Conservation (phyloP, 2,329 filamentous ascomycete species). For the Penicillium olsonii region DNA sequence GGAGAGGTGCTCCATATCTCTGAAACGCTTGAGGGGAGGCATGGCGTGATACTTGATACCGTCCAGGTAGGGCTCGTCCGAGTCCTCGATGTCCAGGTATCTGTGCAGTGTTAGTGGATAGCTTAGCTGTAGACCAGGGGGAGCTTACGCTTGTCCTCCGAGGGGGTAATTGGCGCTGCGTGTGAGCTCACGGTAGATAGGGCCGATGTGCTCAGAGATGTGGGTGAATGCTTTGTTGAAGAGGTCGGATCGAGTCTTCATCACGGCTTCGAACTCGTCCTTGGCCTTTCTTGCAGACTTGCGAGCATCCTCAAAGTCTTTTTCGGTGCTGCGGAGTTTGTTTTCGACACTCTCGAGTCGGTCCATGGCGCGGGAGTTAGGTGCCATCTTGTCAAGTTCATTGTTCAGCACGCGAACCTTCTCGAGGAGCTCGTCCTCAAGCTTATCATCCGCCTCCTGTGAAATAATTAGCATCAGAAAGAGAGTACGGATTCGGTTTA, state of each 20-base stretch:
- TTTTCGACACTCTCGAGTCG: slow-evolving; percentile 83
- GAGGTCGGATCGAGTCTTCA: slow-evolving; percentile 78
- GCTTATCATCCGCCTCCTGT: slow-evolving; percentile 67
- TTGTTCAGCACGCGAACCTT: slow-evolving; percentile 71
- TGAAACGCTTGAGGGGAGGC: slow-evolving; percentile 96
- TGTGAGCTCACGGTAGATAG: slow-evolving; percentile 94
- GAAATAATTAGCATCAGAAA: slow-evolving; percentile 15
- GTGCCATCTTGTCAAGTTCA: slow-evolving; percentile 90
- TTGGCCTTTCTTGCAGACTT: slow-evolving; percentile 71
- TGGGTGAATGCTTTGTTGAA: slow-evolving; percentile 96
- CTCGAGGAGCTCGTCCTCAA: slow-evolving; percentile 76
- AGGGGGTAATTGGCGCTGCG: slow-evolving; percentile 86
- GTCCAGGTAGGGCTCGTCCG: slow-evolving; percentile 91
- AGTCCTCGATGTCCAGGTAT: slow-evolving; percentile 93
- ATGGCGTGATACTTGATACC: slow-evolving; percentile 99
- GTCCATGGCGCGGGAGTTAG: slow-evolving; percentile 94
- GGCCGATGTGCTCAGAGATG: slow-evolving; percentile 90
- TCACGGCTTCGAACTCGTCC: slow-evolving; percentile 80
- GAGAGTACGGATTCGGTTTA: neutral
- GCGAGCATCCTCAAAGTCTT: slow-evolving; percentile 85
- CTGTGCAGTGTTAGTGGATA: slow-evolving; percentile 28
- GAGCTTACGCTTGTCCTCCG: slow-evolving; percentile 68
- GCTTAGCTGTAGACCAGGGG: neutral
- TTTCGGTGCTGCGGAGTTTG: slow-evolving; percentile 78
- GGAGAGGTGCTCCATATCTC: slow-evolving; percentile 97